A percentile compares a stretch with the other conserved stretches of the same genome.
Evolutionary conservation across 2,329 filamentous ascomycete genomes (phyloP).

Genomic region (Penicillium capsulatum): DNA sequence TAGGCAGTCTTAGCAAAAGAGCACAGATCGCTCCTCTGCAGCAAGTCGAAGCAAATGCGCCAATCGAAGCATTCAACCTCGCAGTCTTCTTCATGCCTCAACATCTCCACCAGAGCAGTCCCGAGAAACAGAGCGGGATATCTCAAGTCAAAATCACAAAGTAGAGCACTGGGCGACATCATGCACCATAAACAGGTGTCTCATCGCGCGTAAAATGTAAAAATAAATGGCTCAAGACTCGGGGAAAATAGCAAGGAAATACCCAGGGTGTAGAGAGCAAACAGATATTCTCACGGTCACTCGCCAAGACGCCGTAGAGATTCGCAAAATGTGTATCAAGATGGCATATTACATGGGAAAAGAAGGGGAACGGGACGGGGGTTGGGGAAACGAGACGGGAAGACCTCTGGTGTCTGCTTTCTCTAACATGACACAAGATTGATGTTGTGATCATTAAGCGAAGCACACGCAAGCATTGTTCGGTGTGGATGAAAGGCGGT

Average conservation of each 20-base stretch:
- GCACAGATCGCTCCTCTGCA: too few species aligned
- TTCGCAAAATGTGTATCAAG: background rate
- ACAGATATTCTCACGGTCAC: background rate
- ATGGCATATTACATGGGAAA: background rate
- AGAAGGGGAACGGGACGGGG: background rate
- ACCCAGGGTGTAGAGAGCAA: too few species aligned
- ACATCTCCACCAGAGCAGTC: background rate
- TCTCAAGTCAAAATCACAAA: background rate
- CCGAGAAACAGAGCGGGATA: background rate
- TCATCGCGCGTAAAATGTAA: background rate
- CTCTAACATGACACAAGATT: constrained; percentile 75
- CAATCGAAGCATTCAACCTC: background rate
- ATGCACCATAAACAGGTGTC: background rate
- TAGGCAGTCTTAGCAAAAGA: too few species aligned
- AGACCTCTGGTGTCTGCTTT: background rate
- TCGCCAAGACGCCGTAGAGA: background rate
- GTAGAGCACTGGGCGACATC: background rate
- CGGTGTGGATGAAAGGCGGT: constrained; percentile 95
- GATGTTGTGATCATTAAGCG: constrained; percentile 81
- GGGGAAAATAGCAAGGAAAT: background rate
- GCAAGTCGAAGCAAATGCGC: too few species aligned
- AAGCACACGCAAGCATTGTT: constrained; percentile 83
- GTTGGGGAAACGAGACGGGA: constrained; percentile 1
- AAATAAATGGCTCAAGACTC: background rate
- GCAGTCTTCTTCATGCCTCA: background rate